Evolutionary conservation across 371 early-diverging fungal genomes (phyloP).

Genomic region (Umbelopsis sp.): DNA sequence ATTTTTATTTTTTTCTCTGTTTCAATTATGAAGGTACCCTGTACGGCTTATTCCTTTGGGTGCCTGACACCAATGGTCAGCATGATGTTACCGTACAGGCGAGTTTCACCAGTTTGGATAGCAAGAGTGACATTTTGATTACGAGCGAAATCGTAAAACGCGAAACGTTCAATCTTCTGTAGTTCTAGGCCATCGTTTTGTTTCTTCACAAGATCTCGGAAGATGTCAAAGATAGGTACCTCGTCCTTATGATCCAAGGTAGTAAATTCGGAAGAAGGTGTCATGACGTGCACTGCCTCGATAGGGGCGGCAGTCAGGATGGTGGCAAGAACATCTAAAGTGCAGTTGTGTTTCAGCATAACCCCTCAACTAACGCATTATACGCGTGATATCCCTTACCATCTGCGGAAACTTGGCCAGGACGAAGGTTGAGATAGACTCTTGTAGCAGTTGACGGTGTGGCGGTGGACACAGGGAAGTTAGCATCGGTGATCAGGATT

Average conservation of each 20-base stretch:
- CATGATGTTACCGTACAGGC: slow-evolving; percentile 13
- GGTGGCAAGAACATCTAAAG: slow-evolving; percentile 11
- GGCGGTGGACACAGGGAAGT: slow-evolving; percentile 4
- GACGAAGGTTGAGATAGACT: slow-evolving; percentile 8
- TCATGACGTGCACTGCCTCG: slow-evolving; percentile 8
- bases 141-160: slow-evolving; percentile 11
- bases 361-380: background rate
- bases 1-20: background rate
- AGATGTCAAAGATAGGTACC: slow-evolving; percentile 7
- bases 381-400: background rate
- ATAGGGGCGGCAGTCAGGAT: slow-evolving; percentile 8
- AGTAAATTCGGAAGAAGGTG: slow-evolving; percentile 1
- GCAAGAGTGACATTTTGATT: slow-evolving; percentile 6
- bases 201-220: background rate
- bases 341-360: background rate
- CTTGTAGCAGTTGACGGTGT: background rate
- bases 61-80: slow-evolving; percentile 14
- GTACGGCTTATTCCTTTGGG: background rate
- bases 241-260: slow-evolving; percentile 11
- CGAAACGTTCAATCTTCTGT: slow-evolving; percentile 5
- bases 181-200: background rate
- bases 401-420: slow-evolving; percentile 5
- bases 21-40: slow-evolving; percentile 5
- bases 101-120: slow-evolving; percentile 15
- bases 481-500: slow-evolving; percentile 13